Evolutionary conservation across 352 stramenopile genomes (phyloP).

Genomic region (Plasmopara viticola): DNA sequence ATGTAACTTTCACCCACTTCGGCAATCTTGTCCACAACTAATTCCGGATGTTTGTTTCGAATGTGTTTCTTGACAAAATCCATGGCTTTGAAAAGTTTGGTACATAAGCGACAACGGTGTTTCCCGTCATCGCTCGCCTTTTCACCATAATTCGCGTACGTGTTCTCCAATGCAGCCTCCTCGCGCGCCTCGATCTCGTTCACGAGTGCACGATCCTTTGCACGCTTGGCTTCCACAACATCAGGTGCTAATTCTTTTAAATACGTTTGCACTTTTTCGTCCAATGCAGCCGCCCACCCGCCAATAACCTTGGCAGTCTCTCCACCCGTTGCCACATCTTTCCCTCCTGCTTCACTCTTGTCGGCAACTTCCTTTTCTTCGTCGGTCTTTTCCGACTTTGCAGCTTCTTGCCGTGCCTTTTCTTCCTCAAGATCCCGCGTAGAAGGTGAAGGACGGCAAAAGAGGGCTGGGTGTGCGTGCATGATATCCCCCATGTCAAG

Average conservation of each 20-base stretch:
- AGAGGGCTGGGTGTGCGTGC: slow-evolving; percentile 73
- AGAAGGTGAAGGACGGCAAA: slow-evolving; percentile 62
- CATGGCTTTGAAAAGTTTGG: slow-evolving; percentile 83
- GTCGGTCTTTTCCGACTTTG: slow-evolving; percentile 4
- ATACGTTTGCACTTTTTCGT: slow-evolving; percentile 70
- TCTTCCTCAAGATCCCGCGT: slow-evolving; percentile 72
- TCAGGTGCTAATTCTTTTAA: slow-evolving; percentile 50
- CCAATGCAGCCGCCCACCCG: slow-evolving; percentile 65
- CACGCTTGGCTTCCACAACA: slow-evolving; percentile 39
- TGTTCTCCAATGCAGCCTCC: slow-evolving; percentile 63
- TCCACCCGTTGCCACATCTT: slow-evolving; percentile 7
- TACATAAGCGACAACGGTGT: slow-evolving; percentile 76
- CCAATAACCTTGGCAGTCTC: slow-evolving; percentile 46
- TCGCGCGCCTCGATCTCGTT: slow-evolving; percentile 71
- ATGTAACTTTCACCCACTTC: slow-evolving; percentile 82
- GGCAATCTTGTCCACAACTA: slow-evolving; percentile 76
- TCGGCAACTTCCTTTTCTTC: slow-evolving; percentile 23
- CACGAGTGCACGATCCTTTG: slow-evolving; percentile 57
- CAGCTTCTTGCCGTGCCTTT: slow-evolving; percentile 50
- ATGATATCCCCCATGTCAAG: slow-evolving; percentile 85
- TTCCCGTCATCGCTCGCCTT: slow-evolving; percentile 80
- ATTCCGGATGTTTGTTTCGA: slow-evolving; percentile 80
- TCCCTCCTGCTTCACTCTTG: slow-evolving; percentile 21
- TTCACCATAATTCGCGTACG: slow-evolving; percentile 78
- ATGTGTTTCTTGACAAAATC: slow-evolving; percentile 89